phyloP scores from a whole-genome alignment of 1,139 yeast species.

The Yamadazyma kanchanaburiensis region DNA sequence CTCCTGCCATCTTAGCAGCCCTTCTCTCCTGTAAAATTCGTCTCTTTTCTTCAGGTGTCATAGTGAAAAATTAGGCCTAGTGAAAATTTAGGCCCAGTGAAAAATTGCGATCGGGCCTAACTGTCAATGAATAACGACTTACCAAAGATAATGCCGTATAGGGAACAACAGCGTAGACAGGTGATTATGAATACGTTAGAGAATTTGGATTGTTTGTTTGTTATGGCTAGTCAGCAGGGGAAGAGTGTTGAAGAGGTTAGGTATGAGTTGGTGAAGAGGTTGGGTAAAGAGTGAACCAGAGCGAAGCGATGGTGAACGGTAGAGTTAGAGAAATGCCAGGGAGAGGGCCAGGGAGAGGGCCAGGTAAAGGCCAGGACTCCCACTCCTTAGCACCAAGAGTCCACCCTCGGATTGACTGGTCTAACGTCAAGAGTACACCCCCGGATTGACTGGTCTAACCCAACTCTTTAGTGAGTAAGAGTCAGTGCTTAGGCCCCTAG shows the following conservation, averaged over 20 bases:
- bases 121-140: no score
- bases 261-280: conserved; percentile 30
- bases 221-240: conserved; percentile 42
- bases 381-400: no score
- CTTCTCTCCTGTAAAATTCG: conserved; percentile 63
- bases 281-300: conserved; percentile 15
- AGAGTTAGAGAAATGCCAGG: no score
- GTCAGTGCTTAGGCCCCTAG: no score
- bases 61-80: conserved; percentile 4
- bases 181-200: conserved; percentile 41
- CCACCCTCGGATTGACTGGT: no score
- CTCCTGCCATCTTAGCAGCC: conserved; percentile 63
- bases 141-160: conserved; percentile 22
- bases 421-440: no score
- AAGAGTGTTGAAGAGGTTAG: conserved; percentile 43
- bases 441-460: no score
- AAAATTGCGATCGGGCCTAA: background rate
- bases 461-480: no score
- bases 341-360: no score
- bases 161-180: conserved; percentile 38
- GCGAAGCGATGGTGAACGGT: no score
- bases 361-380: no score
- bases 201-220: conserved; percentile 40
- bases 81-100: background rate
- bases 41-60: conserved; percentile 62